A percentile compares a stretch with the other conserved stretches of the same genome.
Evolutionary conservation across 2,329 filamentous ascomycete genomes (phyloP).

Genomic region (Apiospora rasikravindrae): DNA sequence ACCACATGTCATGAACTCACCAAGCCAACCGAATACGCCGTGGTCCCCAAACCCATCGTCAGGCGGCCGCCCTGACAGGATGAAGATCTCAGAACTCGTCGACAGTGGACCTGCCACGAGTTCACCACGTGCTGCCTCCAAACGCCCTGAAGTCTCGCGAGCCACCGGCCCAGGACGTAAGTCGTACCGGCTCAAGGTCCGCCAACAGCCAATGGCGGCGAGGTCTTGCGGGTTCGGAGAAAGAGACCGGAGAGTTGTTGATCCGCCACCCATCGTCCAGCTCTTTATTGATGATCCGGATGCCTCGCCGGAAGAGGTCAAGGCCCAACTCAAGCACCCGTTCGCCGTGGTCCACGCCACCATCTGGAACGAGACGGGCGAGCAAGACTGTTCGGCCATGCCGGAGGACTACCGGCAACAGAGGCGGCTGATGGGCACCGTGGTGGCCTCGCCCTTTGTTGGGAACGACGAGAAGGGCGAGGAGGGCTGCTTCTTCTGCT

Average conservation of each 20-base stretch:
- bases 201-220: conserved; percentile 79
- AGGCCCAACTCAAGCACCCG: conserved; percentile 59
- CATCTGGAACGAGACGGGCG: conserved; percentile 72
- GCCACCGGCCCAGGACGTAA: conserved; percentile 28
- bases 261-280: conserved; percentile 83
- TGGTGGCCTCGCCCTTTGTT: conserved; percentile 78
- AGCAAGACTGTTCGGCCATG: conserved; percentile 72
- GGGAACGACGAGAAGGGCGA: conserved; percentile 74
- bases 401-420: conserved; percentile 75
- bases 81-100: conserved; percentile 39
- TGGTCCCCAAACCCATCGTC: conserved; percentile 32
- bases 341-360: conserved; percentile 78
- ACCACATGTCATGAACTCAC: conserved; percentile 1
- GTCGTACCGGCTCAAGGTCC: conserved; percentile 61
- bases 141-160: conserved; percentile 27
- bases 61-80: conserved; percentile 33
- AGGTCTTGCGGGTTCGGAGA: conserved; percentile 85
- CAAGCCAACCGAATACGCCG: conserved; percentile 6
- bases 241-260: conserved; percentile 79
- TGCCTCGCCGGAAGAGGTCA: conserved; percentile 59
- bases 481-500: conserved; percentile 85
- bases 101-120: conserved; percentile 30
- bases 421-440: conserved; percentile 77
- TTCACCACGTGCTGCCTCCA: conserved; percentile 27
- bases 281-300: conserved; percentile 66